phyloP scores from a whole-genome alignment of 805 yeast species.

The Zygosaccharomyces kombuchaensis region DNA sequence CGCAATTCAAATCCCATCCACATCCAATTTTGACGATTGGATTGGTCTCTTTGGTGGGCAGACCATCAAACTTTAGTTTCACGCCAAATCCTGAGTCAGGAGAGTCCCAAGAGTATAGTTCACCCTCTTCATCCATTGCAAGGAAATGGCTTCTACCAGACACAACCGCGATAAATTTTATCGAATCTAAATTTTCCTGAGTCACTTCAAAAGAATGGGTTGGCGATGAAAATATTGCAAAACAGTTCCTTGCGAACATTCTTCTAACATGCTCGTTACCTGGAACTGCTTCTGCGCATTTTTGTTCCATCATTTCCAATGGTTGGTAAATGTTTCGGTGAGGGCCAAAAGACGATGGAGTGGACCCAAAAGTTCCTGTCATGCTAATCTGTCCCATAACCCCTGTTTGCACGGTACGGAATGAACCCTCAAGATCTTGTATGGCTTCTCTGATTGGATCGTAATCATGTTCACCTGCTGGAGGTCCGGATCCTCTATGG shows the following conservation, averaged over 20 bases:
- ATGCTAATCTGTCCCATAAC: slow-evolving; percentile 21
- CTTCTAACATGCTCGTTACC: slow-evolving; percentile 29
- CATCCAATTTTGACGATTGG: slow-evolving; percentile 48
- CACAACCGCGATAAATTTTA: slow-evolving; percentile 45
- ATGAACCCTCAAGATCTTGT: slow-evolving; percentile 22
- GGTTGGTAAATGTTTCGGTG: slow-evolving; percentile 29
- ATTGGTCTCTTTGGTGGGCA: slow-evolving; percentile 21
- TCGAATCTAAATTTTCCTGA: slow-evolving; percentile 19
- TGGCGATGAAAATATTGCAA: slow-evolving; percentile 19
- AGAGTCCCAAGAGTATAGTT: slow-evolving; percentile 62
- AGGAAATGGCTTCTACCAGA: slow-evolving; percentile 65
- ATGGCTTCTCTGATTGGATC: slow-evolving; percentile 31
- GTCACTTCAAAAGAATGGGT: slow-evolving; percentile 13
- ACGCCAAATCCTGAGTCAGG: slow-evolving; percentile 42
- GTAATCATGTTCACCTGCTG: slow-evolving; percentile 31
- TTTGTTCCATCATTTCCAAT: slow-evolving; percentile 22
- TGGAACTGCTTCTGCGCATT: slow-evolving; percentile 20
- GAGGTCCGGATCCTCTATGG: slow-evolving; percentile 41
- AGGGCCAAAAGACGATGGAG: slow-evolving; percentile 23
- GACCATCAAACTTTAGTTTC: slow-evolving; percentile 37
- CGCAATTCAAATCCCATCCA: slow-evolving; percentile 64
- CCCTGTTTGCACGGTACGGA: slow-evolving; percentile 18
- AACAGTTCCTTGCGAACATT: slow-evolving; percentile 28
- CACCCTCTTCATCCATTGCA: slow-evolving; percentile 48
- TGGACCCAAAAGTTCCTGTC: slow-evolving; percentile 23